phyloP scores from a whole-genome alignment of 805 yeast genomes.

The Sugiyamaella valdiviana region DNA sequence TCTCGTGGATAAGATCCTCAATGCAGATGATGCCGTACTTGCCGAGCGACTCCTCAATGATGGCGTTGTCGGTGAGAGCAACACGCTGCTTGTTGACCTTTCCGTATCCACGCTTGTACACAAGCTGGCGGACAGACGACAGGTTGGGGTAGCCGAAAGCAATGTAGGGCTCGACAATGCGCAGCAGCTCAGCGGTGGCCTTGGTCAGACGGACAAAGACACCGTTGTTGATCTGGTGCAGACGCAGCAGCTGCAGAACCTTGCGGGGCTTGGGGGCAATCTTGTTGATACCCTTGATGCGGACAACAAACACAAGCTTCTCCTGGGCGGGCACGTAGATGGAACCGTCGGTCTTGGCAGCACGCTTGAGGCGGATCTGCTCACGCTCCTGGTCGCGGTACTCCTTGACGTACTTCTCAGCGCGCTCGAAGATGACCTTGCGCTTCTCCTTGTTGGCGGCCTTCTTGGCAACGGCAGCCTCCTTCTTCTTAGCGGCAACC shows the following conservation, averaged over 20 bases:
- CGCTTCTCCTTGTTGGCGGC: slow-evolving; percentile 30
- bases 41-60: slow-evolving; percentile 67
- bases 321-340: slow-evolving; percentile 92
- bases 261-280: slow-evolving; percentile 99
- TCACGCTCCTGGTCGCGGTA: slow-evolving; percentile 90
- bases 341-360: slow-evolving; percentile 90
- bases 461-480: slow-evolving; percentile 39
- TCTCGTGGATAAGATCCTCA: slow-evolving; percentile 78
- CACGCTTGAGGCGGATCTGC: slow-evolving; percentile 74
- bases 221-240: slow-evolving; percentile 75
- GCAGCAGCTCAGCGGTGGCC: slow-evolving; percentile 71
- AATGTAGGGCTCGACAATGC: slow-evolving; percentile 75
- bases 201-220: slow-evolving; percentile 73
- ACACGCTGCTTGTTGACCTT: slow-evolving; percentile 74
- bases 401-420: slow-evolving; percentile 94
- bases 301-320: slow-evolving; percentile 89
- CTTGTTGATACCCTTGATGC: slow-evolving; percentile 99
- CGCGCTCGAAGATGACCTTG: slow-evolving; percentile 75
- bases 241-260: slow-evolving; percentile 69
- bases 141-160: slow-evolving; percentile 80
- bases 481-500: slow-evolving; percentile 50
- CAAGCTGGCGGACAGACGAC: slow-evolving; percentile 64
- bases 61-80: slow-evolving; percentile 63
- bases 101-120: slow-evolving; percentile 83
- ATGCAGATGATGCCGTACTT: slow-evolving; percentile 69